phyloP scores from a whole-genome alignment of 306 rosid species.

The Malus asiatica region DNA sequence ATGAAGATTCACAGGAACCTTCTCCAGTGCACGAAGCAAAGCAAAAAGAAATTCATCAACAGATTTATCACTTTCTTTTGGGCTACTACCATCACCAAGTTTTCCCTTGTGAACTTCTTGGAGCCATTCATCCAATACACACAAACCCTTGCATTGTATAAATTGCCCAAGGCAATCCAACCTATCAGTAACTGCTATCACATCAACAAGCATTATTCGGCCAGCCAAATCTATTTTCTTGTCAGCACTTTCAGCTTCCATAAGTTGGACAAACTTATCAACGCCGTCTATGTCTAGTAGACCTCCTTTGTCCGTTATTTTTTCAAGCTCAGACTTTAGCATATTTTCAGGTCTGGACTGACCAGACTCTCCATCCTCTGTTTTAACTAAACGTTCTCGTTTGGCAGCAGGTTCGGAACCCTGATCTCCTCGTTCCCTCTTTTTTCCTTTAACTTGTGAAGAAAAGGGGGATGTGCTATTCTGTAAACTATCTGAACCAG shows the following conservation, averaged over 20 bases:
- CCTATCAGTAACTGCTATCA: constrained; percentile 66
- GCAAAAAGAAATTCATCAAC: constrained; percentile 77
- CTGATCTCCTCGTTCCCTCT: constrained; percentile 76
- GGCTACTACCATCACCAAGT: constrained; percentile 51
- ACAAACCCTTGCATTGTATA: constrained; percentile 68
- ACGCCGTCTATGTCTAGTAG: constrained; percentile 67
- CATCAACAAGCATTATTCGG: constrained; percentile 68
- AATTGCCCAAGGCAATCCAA: constrained; percentile 60
- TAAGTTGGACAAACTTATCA: constrained; percentile 72
- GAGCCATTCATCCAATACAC: constrained; percentile 86
- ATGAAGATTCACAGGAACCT: constrained; percentile 68
- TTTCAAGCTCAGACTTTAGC: constrained; percentile 56
- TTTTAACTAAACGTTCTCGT: constrained; percentile 48
- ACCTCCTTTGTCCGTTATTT: constrained; percentile 73
- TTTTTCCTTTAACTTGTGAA: constrained; percentile 58
- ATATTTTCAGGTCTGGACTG: constrained; percentile 44
- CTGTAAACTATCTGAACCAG: constrained; percentile 65
- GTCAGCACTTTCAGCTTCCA: constrained; percentile 53
- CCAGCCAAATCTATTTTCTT: constrained; percentile 68
- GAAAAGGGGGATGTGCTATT: constrained; percentile 54
- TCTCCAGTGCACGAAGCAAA: constrained; percentile 74
- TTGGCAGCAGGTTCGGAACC: constrained; percentile 46
- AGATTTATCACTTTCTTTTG: constrained; percentile 55
- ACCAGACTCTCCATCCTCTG: constrained; percentile 63
- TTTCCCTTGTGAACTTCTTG: constrained; percentile 81